Conservation (phyloP, 164 flowering plant genomes). For the Dillenia turbinata region DNA sequence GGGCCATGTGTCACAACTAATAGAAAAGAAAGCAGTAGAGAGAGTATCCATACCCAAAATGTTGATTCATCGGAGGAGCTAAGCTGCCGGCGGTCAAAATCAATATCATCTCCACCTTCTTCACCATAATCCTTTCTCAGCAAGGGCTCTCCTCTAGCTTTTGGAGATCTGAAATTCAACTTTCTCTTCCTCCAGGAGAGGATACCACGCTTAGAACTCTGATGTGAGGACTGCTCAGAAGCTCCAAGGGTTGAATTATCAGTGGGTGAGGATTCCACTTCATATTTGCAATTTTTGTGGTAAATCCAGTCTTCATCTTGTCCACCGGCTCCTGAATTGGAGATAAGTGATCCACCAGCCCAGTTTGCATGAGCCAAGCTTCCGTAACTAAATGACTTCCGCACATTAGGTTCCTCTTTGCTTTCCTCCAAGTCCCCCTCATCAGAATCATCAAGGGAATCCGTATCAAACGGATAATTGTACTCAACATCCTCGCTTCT, state of each 20-base stretch:
- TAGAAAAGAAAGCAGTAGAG: not conserved
- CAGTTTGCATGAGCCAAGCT: slow-evolving; percentile 80
- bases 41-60: slow-evolving; percentile 44
- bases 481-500: slow-evolving; percentile 81
- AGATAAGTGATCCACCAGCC: slow-evolving; percentile 62
- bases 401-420: slow-evolving; percentile 45
- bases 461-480: slow-evolving; percentile 71
- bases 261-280: slow-evolving; percentile 49
- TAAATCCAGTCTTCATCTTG: slow-evolving; percentile 81
- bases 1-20: too few relatives aligned
- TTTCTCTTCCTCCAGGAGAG: slow-evolving; percentile 95
- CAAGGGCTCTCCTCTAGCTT: slow-evolving; percentile 89
- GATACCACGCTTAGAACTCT: slow-evolving; percentile 61
- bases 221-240: slow-evolving; percentile 42
- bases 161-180: slow-evolving; percentile 88
- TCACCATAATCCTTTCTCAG: slow-evolving; percentile 87
- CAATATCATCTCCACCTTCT: slow-evolving; percentile 99
- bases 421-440: slow-evolving; percentile 63
- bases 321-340: slow-evolving; percentile 38
- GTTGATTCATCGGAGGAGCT: slow-evolving; percentile 77
- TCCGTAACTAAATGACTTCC: slow-evolving; percentile 90
- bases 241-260: slow-evolving; percentile 44
- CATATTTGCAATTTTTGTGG: slow-evolving; percentile 79
- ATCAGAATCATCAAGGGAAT: slow-evolving; percentile 66
- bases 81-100: slow-evolving; percentile 94